Evolutionary conservation across 2,329 filamentous ascomycete species (phyloP), one percentile per base, ranked within the genome.

Genomic region (Trichoderma lentiforme): DNA sequence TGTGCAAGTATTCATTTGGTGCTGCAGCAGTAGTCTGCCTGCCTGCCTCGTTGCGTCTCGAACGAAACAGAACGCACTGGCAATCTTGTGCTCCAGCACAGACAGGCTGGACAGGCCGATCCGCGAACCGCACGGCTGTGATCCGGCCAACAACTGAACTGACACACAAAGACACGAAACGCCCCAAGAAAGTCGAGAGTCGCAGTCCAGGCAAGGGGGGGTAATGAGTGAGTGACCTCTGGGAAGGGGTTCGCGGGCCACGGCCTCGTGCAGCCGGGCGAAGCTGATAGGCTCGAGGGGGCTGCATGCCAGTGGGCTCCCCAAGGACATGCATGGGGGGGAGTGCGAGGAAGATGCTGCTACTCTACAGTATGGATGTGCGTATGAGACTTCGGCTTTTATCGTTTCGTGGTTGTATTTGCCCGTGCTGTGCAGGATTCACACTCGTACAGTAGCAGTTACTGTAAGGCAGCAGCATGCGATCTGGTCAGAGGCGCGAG

Each of bases 241-340:
- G 39, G 12, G 24, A 34, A 51, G 61, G 60, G 32, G 34, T 21
- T 65, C 69, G 69, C 43, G 69, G 60, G 36, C 47, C 36, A 28
- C 53, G 21, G 57, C 39, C 36, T 51, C 24, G 47, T 65, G 61
- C 69, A 71, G 69, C 69, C 69, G 69, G 69, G 12, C 34, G 51
- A 36, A 1, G 43, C 60, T 71, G 61, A 71, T 71, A 65, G 69
- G 69, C 47, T 62, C 6, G 26, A 39, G n/a, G 21, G 26, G 30
- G 60, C 28, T 43, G 51, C 69, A 65, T 65, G 39, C 69, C 26
- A 57, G 21, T 24, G 65, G 51, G 6, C 36, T 39, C 15, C 43
- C 65, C 32, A 28, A 24, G 26, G n/a, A 24, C 18, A 4, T 8
- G 8, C 43, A 30, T 56, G 63, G 63, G 34, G 34, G 63, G 62